phyloP scores from a whole-genome alignment of 257 asterid species.

The Solanum piurae region DNA sequence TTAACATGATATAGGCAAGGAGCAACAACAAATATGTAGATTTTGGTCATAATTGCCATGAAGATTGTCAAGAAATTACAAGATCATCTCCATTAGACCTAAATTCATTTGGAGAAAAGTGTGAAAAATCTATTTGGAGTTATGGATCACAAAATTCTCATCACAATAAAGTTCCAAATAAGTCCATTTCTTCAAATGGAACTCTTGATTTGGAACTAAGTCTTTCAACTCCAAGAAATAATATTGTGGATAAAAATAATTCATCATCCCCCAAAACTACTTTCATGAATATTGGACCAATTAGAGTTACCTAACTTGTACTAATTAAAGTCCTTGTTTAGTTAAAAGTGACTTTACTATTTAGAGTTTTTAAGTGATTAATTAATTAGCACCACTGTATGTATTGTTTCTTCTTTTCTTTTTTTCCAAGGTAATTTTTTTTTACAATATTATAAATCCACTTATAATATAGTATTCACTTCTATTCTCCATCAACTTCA shows the following conservation, averaged over 20 bases:
- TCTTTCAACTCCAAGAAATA: neutral
- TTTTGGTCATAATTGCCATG: neutral
- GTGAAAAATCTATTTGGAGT: neutral
- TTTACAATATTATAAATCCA: neutral
- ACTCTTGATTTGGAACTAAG: neutral
- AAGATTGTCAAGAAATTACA: neutral
- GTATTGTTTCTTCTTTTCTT: neutral
- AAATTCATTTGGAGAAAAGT: neutral
- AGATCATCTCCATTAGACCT: neutral
- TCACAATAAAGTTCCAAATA: neutral
- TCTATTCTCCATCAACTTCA: neutral
- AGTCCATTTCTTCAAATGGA: neutral
- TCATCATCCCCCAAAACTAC: neutral
- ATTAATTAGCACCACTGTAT: neutral
- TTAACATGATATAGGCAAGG: neutral
- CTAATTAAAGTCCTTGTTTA: neutral
- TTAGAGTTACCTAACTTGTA: neutral
- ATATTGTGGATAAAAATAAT: neutral
- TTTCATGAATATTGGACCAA: neutral
- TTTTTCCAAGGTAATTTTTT: neutral
- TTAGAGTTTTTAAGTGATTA: neutral
- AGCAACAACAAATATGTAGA: neutral
- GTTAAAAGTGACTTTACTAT: neutral
- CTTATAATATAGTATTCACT: neutral
- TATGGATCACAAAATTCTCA: neutral